A percentile compares a stretch with the other conserved stretches of the same genome.
Evolutionary conservation across 768 basidiomycete species (phyloP).

Genomic region (Hypholoma sublateritium): DNA sequence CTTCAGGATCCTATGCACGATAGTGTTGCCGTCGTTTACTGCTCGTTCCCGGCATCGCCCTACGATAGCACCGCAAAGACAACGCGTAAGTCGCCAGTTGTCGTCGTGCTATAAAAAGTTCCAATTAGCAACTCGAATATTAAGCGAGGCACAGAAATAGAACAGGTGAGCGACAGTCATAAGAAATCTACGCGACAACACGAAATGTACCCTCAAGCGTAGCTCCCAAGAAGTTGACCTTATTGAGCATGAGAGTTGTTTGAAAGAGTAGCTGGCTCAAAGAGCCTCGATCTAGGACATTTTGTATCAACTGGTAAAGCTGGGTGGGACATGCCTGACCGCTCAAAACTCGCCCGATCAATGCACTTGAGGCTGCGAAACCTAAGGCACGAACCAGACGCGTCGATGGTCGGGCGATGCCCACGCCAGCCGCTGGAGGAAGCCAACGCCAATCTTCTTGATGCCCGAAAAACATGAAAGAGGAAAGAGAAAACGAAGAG

Average conservation of each 20-base stretch:
- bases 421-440: constrained; percentile 57
- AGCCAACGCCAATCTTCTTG: constrained; percentile 92
- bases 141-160: no score
- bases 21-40: constrained; percentile 26
- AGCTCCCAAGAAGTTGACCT: constrained; percentile 82
- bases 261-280: constrained; percentile 39
- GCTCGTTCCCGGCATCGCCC: constrained; percentile 66
- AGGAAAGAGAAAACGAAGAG: constrained; percentile 9
- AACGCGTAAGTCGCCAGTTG: constrained; percentile 66
- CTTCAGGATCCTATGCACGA: constrained; percentile 75
- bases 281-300: constrained; percentile 67
- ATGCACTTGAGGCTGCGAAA: constrained; percentile 9
- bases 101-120: constrained; percentile 46
- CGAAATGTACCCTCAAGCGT: constrained; percentile 79
- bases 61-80: constrained; percentile 80
- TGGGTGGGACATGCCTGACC: constrained; percentile 23
- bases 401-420: constrained; percentile 13
- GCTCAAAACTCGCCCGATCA: constrained; percentile 12
- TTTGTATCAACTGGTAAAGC: constrained; percentile 88
- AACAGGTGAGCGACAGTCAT: no score
- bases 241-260: constrained; percentile 83
- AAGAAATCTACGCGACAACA: constrained; percentile 16
- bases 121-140: constrained; percentile 5
- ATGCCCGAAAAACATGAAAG: constrained; percentile 50
- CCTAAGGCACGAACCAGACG: constrained; percentile 5